A percentile compares a stretch with the other conserved stretches of the same genome.
These are phyloP conservation scores for Yamadazyma aaseri DNA, from an alignment of 1,139 yeast genomes.

Conservation along the genomic window DNA sequence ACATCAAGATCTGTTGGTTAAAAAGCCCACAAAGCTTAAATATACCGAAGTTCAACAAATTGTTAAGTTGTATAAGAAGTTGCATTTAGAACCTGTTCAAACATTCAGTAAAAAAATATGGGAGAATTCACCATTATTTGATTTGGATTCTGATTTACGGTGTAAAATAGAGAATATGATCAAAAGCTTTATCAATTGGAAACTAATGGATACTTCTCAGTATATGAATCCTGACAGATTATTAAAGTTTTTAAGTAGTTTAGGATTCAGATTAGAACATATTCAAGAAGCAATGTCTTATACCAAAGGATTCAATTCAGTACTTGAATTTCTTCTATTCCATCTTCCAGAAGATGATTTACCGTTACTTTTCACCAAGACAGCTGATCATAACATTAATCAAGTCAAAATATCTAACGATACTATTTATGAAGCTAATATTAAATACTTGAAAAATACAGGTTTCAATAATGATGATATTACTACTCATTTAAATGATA, in stretches of 20 bases:
- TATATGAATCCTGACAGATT: conserved; percentile 8
- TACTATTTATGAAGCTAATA: conserved; percentile 35
- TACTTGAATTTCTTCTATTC: conserved; percentile 80
- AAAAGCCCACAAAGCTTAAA: conserved; percentile 4
- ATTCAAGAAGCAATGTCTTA: conserved; percentile 69
- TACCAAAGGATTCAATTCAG: conserved; percentile 50
- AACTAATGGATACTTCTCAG: conserved; percentile 16
- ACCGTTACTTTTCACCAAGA: conserved; percentile 55
- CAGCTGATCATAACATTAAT: conserved; percentile 46
- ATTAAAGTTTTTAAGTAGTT: conserved; percentile 25
- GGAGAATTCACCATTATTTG: conserved; percentile 61
- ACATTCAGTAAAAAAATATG: conserved; percentile 60
- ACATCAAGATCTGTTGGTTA: conserved; percentile 4
- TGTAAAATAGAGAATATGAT: conserved; percentile 55
- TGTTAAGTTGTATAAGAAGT: conserved; percentile 2
- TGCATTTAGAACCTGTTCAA: conserved; percentile 5
- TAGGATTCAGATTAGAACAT: conserved; percentile 74
- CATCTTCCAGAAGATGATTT: conserved; percentile 94
- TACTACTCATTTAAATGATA: conserved; percentile 43
- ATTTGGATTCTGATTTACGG: conserved; percentile 49
- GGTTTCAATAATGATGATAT: conserved; percentile 74
- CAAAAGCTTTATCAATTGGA: conserved; percentile 56
- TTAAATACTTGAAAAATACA: conserved; percentile 57
- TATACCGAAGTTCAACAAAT: conserved; percentile 4
- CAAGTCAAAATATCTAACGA: conserved; percentile 48